These are phyloP conservation scores for Gaeumannomyces tritici DNA, from an alignment of 2,329 filamentous ascomycete genomes.

Conservation along the genomic window DNA sequence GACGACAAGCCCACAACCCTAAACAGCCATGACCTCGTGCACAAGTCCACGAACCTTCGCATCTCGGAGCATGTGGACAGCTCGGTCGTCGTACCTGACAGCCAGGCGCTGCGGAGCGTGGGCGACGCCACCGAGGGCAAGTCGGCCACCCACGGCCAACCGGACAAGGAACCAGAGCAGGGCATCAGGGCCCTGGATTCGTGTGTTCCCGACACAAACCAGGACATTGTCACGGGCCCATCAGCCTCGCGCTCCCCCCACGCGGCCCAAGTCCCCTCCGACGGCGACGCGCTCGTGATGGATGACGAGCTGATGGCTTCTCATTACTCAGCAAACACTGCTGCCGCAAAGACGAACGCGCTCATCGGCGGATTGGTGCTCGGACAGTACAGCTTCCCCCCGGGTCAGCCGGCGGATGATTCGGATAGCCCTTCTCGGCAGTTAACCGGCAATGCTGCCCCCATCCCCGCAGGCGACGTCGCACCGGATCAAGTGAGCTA, in stretches of 20 bases:
- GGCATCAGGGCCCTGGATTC: neutral
- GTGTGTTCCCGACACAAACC: neutral
- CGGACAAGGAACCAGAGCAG: neutral
- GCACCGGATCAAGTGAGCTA: slow-evolving; percentile 14
- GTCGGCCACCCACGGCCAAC: neutral
- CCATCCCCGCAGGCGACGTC: neutral
- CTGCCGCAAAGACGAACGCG: neutral
- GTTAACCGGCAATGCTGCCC: slow-evolving; percentile 9
- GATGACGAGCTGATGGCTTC: neutral
- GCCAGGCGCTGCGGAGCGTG: slow-evolving; percentile 16
- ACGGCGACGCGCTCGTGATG: neutral
- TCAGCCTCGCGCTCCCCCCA: neutral
- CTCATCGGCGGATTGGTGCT: neutral
- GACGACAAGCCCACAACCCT: neutral
- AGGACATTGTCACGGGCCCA: neutral
- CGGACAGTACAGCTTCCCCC: neutral
- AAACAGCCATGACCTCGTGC: slow-evolving; percentile 5
- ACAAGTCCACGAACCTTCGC: neutral
- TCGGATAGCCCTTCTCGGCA: slow-evolving; percentile 21
- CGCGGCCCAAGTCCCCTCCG: neutral
- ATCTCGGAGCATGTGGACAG: slow-evolving; percentile 5
- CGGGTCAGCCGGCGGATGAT: slow-evolving; percentile 2
- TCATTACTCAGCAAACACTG: no score
- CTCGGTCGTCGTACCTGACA: slow-evolving; percentile 15
- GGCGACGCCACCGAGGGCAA: slow-evolving; percentile 6